Base-by-base conservation (phyloP, 495 filamentous ascomycete genomes). In the Daldinia decipiens region DNA sequence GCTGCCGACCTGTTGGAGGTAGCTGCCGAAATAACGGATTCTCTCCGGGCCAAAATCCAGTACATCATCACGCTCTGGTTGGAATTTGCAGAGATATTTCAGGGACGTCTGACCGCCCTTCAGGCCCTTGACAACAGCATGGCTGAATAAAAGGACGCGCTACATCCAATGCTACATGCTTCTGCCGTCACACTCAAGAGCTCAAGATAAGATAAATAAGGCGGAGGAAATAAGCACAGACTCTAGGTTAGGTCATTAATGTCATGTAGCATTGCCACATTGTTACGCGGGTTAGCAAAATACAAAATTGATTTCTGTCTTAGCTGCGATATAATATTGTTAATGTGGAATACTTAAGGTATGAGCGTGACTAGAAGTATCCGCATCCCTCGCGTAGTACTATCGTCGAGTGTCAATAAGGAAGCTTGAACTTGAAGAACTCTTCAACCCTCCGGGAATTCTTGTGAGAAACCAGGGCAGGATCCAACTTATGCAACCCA, bases 401-500 rank as follows among this genome's bases (percentile, higher is more conserved):
- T 2, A 7, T 17, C 17, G 39, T 17, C 17, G 39, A 5, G 21
- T n/a, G 8, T 24, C 21, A 24, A 53, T 12, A 36, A 53, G 21
- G 34, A 60, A 47, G n/a, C 39, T 32, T n/a, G 29, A 32, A 17
- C 9, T 34, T 7, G 40, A 43, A 50, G 27, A 56, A 56, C n/a
- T 11, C 31, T 17, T 32, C 27, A 17, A 56, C 53, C 53, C 6
- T 19, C 17, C 17, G 29, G 6, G 5, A 0, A 38, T 56, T 56
- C 29, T 36, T 29, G 12, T 32, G 15, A 1, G 53, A 56, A 9
- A 34, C 31, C 17, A 56, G 17, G 3, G 53, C 27, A 15, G 53
- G 53, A 36, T 56, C 53, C 29, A 53, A 5, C n/a, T 29, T 56
- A 17, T 51, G 59, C 9, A 65, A 5, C n/a, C 62, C 54, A 17